These are phyloP conservation scores for Aspergillus pseudotamarii DNA, from an alignment of 2,329 filamentous ascomycete species.

Conservation along the genomic window DNA sequence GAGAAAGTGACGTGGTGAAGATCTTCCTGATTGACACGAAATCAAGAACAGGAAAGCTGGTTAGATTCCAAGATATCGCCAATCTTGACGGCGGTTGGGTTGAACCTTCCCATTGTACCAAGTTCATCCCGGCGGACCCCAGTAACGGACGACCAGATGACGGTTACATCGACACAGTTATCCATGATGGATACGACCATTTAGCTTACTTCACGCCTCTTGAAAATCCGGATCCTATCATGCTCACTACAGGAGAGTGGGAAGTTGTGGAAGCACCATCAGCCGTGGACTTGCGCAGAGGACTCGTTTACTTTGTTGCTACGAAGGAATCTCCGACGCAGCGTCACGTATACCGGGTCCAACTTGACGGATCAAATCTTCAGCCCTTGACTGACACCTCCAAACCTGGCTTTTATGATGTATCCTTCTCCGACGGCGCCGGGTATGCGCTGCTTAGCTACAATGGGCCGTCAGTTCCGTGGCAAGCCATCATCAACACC, in stretches of 20 bases:
- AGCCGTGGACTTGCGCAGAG: slow-evolving; percentile 79
- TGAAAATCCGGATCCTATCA: slow-evolving; percentile 76
- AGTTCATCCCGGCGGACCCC: slow-evolving; percentile 82
- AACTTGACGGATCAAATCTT: slow-evolving; percentile 75
- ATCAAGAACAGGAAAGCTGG: slow-evolving; percentile 71
- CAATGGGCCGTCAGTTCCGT: slow-evolving; percentile 81
- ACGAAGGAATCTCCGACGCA: slow-evolving; percentile 88
- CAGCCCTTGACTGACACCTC: slow-evolving; percentile 73
- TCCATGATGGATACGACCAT: slow-evolving; percentile 85
- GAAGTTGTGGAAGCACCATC: slow-evolving; percentile 87
- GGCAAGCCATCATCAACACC: slow-evolving; percentile 87
- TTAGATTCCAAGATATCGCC: slow-evolving; percentile 77
- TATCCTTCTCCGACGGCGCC: slow-evolving; percentile 80
- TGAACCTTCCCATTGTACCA: slow-evolving; percentile 85
- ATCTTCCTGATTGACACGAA: slow-evolving; percentile 82
- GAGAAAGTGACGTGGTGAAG: slow-evolving; percentile 88
- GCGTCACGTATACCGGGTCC: slow-evolving; percentile 88
- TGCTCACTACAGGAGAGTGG: slow-evolving; percentile 88
- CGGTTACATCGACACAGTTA: slow-evolving; percentile 90
- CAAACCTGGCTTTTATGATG: slow-evolving; percentile 75
- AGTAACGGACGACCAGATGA: slow-evolving; percentile 74
- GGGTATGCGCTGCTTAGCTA: slow-evolving; percentile 86
- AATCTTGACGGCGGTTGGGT: slow-evolving; percentile 96
- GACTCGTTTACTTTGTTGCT: slow-evolving; percentile 86
- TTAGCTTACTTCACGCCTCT: slow-evolving; percentile 90